A percentile compares a stretch with the other conserved stretches of the same genome.
These are phyloP conservation scores for Talaromyces sp. DNA, from an alignment of 2,329 filamentous ascomycete species.

Conservation along the genomic window DNA sequence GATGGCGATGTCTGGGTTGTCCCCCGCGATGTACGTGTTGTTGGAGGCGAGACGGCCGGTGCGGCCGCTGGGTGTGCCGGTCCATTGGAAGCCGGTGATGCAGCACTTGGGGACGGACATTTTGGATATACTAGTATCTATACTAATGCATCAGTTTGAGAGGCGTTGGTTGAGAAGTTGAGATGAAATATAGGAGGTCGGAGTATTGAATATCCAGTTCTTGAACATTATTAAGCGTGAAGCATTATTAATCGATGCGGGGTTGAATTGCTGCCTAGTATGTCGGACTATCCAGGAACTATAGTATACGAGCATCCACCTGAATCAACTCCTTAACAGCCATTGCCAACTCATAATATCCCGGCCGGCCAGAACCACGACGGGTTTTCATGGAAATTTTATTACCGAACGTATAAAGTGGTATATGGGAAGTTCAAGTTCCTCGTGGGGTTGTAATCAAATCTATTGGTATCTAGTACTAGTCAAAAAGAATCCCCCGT, in stretches of 20 bases:
- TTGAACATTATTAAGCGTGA: neutral
- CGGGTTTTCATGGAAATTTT: neutral
- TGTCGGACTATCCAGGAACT: too few relatives aligned
- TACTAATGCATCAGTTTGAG: too few relatives aligned
- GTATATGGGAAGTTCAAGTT: neutral
- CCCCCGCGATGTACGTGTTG: conserved; percentile 34
- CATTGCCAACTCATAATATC: conserved; percentile 9
- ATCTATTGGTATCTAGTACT: neutral
- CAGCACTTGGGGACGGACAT: conserved; percentile 16
- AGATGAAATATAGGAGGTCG: neutral
- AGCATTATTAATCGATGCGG: neutral
- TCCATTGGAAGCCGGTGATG: conserved; percentile 36
- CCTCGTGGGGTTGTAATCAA: neutral
- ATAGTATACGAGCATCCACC: too few relatives aligned
- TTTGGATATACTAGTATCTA: too few relatives aligned
- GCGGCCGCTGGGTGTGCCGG: conserved; percentile 32
- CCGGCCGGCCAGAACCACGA: neutral
- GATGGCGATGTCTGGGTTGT: conserved; percentile 29
- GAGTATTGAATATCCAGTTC: neutral
- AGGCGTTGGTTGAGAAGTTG: neutral
- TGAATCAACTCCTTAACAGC: conserved; percentile 22
- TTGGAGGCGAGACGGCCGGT: conserved; percentile 27
- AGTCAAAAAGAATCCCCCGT: conserved; percentile 50
- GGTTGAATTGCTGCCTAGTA: too few relatives aligned
- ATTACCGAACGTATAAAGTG: too few relatives aligned